Evolutionary conservation across 1,139 yeast species (phyloP), one percentile per base, ranked within the genome.

Genomic region (Pichia norvegensis): DNA sequence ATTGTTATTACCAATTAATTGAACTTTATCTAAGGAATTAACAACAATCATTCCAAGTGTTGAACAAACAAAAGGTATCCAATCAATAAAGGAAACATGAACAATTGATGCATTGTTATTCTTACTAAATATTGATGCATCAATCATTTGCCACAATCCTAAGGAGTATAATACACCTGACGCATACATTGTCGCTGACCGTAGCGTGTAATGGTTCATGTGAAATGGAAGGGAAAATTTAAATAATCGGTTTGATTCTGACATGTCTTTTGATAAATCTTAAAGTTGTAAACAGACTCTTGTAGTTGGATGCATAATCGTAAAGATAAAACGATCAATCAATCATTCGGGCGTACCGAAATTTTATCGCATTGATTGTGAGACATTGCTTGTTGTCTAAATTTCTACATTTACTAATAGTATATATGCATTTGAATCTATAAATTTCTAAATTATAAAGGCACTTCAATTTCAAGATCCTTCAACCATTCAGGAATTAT

Each of bases 31-130:
- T 43, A 92, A 87, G 7, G 95, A 81, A 60, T 87, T 92, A 51
- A 92, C 95, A 52, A 90, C 84, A 44, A 90, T 67, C 90, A 90
- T 90, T 8, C 98, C 98, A 41, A 87, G 65, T 1, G 94, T 78
- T 5, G 95, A 83, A 55, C 96, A 84, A 25, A 92, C 75, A 54
- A 85, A 81, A 6, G 98, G 98, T 45, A 92, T 78, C 98, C 98
- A 92, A 66, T 92, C 98, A 36, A 84, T 79, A 61, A 92, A 85
- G 4, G 94, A 81, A 31, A 92, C 86, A 62, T 92, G 97, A 7
- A 87, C 86, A 38, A 72, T 72, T 2, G 95, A 82, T 1, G 92
- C 95, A 67, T 92, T 90, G 46, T 81, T 83, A 22, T 88, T 83
- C 54, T 81, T 82, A 38, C 95, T 84, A 65, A 78, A 92, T 37